phyloP scores from a whole-genome alignment of 2,329 filamentous ascomycete species.

The Ophiostoma sp. region DNA sequence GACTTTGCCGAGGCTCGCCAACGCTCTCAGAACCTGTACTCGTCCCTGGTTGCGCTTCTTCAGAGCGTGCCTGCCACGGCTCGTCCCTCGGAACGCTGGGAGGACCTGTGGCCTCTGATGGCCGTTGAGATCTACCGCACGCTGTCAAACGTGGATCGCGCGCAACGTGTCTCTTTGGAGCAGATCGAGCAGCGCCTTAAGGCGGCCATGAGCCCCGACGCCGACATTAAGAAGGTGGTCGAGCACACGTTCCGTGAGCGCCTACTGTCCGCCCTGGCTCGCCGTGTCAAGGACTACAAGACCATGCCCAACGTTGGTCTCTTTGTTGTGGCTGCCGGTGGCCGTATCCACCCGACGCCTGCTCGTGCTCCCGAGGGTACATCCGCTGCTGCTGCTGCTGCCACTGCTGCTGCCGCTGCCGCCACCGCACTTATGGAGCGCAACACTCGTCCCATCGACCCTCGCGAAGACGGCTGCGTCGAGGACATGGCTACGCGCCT shows the following conservation, averaged over 20 bases:
- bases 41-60: conserved; percentile 55
- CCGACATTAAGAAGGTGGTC: conserved; percentile 40
- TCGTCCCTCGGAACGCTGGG: conserved; percentile 50
- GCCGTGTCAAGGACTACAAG: conserved; percentile 55
- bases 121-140: conserved; percentile 61
- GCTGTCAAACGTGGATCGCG: conserved; percentile 21
- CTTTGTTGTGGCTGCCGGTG: conserved; percentile 57
- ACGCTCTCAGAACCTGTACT: conserved; percentile 52
- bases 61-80: conserved; percentile 50
- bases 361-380: conserved; percentile 37
- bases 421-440: conserved; percentile 8
- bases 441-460: conserved; percentile 21
- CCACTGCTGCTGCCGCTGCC: conserved; percentile 32
- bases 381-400: conserved; percentile 36
- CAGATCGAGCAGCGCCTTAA: conserved; percentile 28
- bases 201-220: conserved; percentile 11
- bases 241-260: conserved; percentile 53
- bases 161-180: conserved; percentile 14
- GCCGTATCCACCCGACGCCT: conserved; percentile 41
- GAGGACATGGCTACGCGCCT: conserved; percentile 73
- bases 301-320: conserved; percentile 53
- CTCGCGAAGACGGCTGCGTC: conserved; percentile 54
- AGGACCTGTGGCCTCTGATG: conserved; percentile 53
- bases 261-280: conserved; percentile 50
- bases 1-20: conserved; percentile 45